These are phyloP conservation scores for Exidia glandulosa DNA, from an alignment of 768 basidiomycete genomes.

Conservation along the genomic window DNA sequence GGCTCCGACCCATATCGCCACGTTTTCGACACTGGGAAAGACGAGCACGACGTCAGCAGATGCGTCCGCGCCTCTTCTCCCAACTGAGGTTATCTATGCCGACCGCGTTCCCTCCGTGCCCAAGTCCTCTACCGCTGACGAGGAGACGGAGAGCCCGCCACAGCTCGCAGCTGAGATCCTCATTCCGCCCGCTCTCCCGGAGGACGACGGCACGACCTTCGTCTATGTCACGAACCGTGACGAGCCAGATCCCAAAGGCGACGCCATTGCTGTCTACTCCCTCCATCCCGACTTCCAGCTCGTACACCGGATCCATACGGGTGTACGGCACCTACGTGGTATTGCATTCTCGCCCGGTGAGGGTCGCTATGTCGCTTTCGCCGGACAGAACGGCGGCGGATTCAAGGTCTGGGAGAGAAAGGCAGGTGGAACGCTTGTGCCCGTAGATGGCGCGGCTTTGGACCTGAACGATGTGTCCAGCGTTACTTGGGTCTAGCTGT, in stretches of 20 bases:
- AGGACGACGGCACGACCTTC: constrained; percentile 40
- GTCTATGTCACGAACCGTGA: constrained; percentile 70
- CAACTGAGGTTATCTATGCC: not conserved
- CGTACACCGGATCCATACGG: constrained; percentile 54
- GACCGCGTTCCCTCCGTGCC: constrained; percentile 27
- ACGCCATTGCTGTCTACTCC: constrained; percentile 54
- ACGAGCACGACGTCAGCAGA: constrained; percentile 34
- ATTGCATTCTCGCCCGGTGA: constrained; percentile 39
- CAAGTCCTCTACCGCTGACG: too few species aligned
- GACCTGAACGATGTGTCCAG: not conserved
- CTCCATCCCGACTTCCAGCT: constrained; percentile 27
- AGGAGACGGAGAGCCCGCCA: not conserved
- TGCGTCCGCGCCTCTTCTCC: constrained; percentile 16
- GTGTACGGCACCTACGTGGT: constrained; percentile 58
- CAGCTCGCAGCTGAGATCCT: constrained; percentile 56
- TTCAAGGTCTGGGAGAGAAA: constrained; percentile 61
- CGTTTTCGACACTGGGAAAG: constrained; percentile 17
- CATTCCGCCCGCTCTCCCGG: constrained; percentile 39
- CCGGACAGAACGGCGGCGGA: constrained; percentile 52
- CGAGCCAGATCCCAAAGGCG: constrained; percentile 56
- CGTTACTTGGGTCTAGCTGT: not conserved
- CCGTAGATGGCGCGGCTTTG: not conserved
- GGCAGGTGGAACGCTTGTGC: constrained; percentile 31
- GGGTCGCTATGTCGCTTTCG: constrained; percentile 48
- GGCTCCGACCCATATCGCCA: constrained; percentile 20